Evolutionary conservation across 805 yeast genomes (phyloP).

Genomic region (Yarrowia sp.): DNA sequence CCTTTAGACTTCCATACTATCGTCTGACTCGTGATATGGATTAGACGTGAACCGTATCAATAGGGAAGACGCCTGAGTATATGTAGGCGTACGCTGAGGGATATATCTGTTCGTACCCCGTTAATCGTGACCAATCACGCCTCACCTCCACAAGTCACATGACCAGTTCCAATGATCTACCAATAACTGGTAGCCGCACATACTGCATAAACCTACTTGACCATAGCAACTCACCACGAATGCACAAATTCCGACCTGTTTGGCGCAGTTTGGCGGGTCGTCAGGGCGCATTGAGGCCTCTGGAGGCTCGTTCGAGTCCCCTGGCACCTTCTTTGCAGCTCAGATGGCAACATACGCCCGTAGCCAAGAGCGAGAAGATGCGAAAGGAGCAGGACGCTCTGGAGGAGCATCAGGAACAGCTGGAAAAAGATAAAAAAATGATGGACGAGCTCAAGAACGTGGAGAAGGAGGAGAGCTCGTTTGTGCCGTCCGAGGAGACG

Average conservation of each 20-base stretch:
- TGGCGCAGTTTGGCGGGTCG: constrained; percentile 9
- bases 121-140: neutral
- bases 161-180: neutral
- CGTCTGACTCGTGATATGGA: neutral
- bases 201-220: constrained; percentile 3
- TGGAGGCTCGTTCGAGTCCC: neutral
- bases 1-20: neutral
- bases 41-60: neutral
- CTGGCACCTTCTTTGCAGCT: neutral
- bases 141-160: neutral
- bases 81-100: too few relatives aligned
- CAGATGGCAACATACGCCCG: constrained; percentile 31
- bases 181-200: neutral
- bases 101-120: too few relatives aligned
- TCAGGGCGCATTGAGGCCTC: neutral
- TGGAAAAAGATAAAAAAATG: constrained; percentile 16
- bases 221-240: neutral
- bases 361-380: constrained; percentile 30
- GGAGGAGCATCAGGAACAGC: constrained; percentile 32
- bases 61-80: too few relatives aligned
- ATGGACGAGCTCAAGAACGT: neutral
- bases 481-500: neutral
- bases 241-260: constrained; percentile 14
- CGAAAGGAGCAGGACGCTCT: constrained; percentile 30
- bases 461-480: neutral